Base-by-base conservation (phyloP, 1,284 basidiomycete genomes). In the Cutaneotrichosporon sp. region DNA sequence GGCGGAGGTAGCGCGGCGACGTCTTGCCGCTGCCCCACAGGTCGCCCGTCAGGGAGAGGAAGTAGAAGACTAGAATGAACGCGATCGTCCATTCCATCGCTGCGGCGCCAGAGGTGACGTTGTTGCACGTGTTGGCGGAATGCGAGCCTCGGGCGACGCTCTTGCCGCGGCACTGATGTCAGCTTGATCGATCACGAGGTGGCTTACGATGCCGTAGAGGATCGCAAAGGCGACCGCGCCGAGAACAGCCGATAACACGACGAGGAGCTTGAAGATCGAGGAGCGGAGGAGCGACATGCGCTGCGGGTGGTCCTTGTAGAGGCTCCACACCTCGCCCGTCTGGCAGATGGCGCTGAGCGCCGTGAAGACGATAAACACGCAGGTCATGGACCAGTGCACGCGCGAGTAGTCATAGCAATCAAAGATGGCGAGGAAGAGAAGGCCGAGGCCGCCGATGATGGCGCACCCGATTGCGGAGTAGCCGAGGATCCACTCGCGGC, bases 331-430 rank as follows among this genome's bases (percentile, higher is more conserved):
- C 66, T 84, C 80, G 33, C 77, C 71, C 2, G 80, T 77, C 65
- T 84, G 83, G 70, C 81, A 81, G 49, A 81, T 74, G 33, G 82
- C 82, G 14, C 79, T 80, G 16, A 84, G 60, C 16, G 81, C 83
- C 11, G 81, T 75, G 56, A 76, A 77, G 34, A 81, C 76, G 58
- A 84, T 73, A 67, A 84, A 84, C 54, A 83, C 72, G 18, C 79
- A 60, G 0, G 83, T 81, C 76, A 82, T 80, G 29, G 70, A 68
- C 82, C 82, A 83, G 68, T 84, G 83, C 2, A 81, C 73, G 0
- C 58, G 78, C 16, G 74, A 71, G 69, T 82, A 77, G 67, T 78
- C 67, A 71, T 78, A 81, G 2, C 77, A 75, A 65, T 83, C 75
- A 33, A 76, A 75, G 45, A 69, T 67, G 8, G 78, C 74, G 5